Percentiles rank a stretch among this genome's conserved stretches.
Conservation (phyloP, 441 rosid genomes). For the Breynia disticha region DNA sequence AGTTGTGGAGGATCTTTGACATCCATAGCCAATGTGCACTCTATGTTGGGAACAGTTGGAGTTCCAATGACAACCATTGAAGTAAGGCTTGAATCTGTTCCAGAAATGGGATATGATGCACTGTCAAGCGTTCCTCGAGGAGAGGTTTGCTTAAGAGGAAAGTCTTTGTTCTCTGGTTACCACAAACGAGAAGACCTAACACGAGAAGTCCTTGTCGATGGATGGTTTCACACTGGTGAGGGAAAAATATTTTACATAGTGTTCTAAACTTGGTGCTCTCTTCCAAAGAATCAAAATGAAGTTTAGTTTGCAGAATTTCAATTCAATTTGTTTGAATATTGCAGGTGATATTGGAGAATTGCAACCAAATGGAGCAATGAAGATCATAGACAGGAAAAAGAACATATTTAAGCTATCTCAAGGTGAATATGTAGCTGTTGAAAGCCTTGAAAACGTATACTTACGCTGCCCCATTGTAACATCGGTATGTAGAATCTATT, state of each 20-base stretch:
- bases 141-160: constrained; percentile 79
- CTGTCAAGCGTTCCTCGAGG: constrained; percentile 51
- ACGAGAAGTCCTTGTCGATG: constrained; percentile 63
- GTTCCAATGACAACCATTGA: constrained; percentile 87
- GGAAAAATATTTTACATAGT: neutral
- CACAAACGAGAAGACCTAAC: constrained; percentile 78
- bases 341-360: constrained; percentile 83
- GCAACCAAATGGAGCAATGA: constrained; percentile 79
- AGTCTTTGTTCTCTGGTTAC: constrained; percentile 73
- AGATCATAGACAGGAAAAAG: constrained; percentile 84
- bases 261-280: too few relatives aligned
- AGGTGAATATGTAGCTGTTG: constrained; percentile 90
- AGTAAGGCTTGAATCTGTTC: constrained; percentile 80
- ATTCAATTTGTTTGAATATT: constrained; percentile 3
- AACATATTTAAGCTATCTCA: constrained; percentile 90
- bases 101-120: constrained; percentile 93
- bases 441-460: constrained; percentile 64
- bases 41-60: constrained; percentile 89
- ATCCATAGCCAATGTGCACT: constrained; percentile 56
- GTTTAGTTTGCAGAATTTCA: too few relatives aligned
- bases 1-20: constrained; percentile 84
- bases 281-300: too few relatives aligned
- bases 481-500: constrained; percentile 35
- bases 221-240: constrained; percentile 90
- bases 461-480: constrained; percentile 56